Evolutionary conservation across 495 filamentous ascomycete genomes (phyloP), one percentile per base, ranked within the genome.

Genomic region (Penicillium bialowiezense): DNA sequence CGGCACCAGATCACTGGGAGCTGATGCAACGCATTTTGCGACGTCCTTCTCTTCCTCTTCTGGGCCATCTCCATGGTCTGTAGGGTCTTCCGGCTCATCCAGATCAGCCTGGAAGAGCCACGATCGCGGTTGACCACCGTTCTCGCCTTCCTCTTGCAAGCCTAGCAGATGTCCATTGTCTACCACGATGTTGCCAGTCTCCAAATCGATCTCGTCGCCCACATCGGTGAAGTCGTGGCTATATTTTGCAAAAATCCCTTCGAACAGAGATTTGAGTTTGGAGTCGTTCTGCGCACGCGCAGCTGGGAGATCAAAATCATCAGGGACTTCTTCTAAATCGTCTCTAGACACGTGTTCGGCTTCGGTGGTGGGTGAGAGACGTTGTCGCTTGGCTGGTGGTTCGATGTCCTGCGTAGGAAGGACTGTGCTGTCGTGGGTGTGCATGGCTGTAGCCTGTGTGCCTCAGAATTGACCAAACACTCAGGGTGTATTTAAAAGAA

Each of bases 191-290:
- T 87, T 71, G 17, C 88, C 89, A 0, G 86, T 93, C 47, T 73
- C 68, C 18, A 90, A 66, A 68, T 93, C 87, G 54, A 95, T 86
- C 67, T 90, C 88, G 58, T 93, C 90, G 13, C 84, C 90, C 23
- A 90, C 73, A 21, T 83, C 88, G 3, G 80, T 80, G 58, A 95
- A 96, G 66, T 96, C 86, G 56, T 78, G 80, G 17, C 76, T 81
- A 63, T 96, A 98, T 65, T 93, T 96, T 23, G 82, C 79, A 58
- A 96, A 96, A 31, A 98, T 96, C 36, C 73, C 62, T 58, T 96
- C 91, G 56, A 93, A 95, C 2, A 82, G 78, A 9, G 81, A 84
- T 71, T 92, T 91, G 10, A 96, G 78, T 34, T 78, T 82, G 36
- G 70, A 64, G 28, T 83, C 81, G 48, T 88, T 86, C 44, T 74